These are phyloP conservation scores for Datura wrightii DNA, from an alignment of 257 asterid genomes.

Conservation along the genomic window DNA sequence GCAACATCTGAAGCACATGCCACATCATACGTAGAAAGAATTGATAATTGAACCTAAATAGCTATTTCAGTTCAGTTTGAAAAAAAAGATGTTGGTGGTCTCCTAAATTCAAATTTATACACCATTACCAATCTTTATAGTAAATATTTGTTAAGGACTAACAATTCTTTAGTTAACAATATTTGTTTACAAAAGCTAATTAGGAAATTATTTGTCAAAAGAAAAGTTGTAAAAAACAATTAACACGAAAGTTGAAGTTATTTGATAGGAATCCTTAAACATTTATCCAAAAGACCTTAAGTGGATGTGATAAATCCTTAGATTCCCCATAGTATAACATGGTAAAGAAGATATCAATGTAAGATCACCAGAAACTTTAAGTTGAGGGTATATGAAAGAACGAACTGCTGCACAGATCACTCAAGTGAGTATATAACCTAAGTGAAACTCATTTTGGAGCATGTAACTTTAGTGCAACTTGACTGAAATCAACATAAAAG, in stretches of 20 bases:
- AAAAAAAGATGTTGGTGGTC: neutral
- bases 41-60: conserved; percentile 14
- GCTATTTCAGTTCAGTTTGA: conserved; percentile 8
- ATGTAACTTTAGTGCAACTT: neutral
- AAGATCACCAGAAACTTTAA: neutral
- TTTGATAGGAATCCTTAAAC: neutral
- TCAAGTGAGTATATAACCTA: neutral
- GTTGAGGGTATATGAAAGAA: neutral
- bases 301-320: neutral
- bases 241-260: neutral
- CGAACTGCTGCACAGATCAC: neutral
- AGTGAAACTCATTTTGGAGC: conserved; percentile 11
- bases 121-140: neutral
- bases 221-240: neutral
- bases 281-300: neutral
- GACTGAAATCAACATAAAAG: neutral
- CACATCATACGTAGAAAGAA: conserved; percentile 11
- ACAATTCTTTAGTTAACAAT: conserved; percentile 1
- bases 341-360: neutral
- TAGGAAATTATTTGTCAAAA: conserved; percentile 7
- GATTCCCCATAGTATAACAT: neutral
- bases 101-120: conserved; percentile 11
- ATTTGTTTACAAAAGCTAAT: neutral
- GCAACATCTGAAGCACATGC: conserved; percentile 19
- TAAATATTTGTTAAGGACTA: neutral